phyloP scores from a whole-genome alignment of 2,329 filamentous ascomycete species.

The Penicillium verrucosum region DNA sequence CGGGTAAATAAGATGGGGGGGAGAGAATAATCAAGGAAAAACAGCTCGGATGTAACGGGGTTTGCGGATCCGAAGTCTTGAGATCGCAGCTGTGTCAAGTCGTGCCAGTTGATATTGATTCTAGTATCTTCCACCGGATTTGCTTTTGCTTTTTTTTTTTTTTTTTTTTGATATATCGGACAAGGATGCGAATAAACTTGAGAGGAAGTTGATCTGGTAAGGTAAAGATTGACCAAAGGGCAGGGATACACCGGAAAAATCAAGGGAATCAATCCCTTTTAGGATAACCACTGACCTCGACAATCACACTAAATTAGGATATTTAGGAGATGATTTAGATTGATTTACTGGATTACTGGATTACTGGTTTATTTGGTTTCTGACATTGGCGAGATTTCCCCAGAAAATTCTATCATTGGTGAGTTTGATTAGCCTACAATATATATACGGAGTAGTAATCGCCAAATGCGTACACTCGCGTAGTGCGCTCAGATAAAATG shows the following conservation, averaged over 20 bases:
- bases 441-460: background rate
- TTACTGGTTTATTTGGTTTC: background rate
- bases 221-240: background rate
- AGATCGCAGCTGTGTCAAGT: slow-evolving; percentile 7
- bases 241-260: background rate
- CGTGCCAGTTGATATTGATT: slow-evolving; percentile 1
- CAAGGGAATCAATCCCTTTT: background rate
- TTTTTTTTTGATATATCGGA: background rate
- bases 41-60: slow-evolving; percentile 33
- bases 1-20: slow-evolving; percentile 18
- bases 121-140: slow-evolving; percentile 5
- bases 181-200: background rate
- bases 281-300: background rate
- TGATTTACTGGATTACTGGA: no score
- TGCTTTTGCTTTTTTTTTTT: background rate
- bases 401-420: background rate
- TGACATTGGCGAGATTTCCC: background rate
- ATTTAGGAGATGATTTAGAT: background rate
- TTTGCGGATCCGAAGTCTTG: slow-evolving; percentile 14
- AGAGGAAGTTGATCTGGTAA: background rate
- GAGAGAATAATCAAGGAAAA: slow-evolving; percentile 2
- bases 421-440: background rate
- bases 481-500: background rate
- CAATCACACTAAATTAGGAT: background rate
- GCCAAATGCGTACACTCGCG: background rate